phyloP scores from a whole-genome alignment of 2,329 filamentous ascomycete species.

The Aspergillus tamarii region DNA sequence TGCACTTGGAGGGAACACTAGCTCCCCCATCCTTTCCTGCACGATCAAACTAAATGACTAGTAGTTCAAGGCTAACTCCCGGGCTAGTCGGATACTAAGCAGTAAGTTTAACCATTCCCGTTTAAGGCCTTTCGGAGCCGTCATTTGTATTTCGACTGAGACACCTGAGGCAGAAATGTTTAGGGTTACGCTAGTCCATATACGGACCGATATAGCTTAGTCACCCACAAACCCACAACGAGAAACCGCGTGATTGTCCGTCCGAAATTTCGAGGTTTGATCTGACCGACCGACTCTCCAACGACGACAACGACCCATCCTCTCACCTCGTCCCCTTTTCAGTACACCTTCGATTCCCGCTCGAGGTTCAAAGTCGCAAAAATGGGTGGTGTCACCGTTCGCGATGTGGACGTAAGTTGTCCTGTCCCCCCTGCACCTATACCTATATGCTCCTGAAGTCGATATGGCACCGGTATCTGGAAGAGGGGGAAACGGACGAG shows the following conservation, averaged over 20 bases:
- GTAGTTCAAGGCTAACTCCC: too few species aligned
- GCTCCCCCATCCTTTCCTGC: not conserved
- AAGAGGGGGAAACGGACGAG: constrained; percentile 3
- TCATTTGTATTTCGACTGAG: not conserved
- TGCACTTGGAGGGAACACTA: not conserved
- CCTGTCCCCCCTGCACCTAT: constrained; percentile 22
- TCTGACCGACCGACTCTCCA: constrained; percentile 32
- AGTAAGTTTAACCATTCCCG: not conserved
- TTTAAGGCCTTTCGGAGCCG: not conserved
- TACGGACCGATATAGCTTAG: constrained; percentile 43
- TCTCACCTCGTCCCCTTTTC: constrained; percentile 37
- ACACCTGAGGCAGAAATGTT: constrained; percentile 24
- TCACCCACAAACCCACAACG: constrained; percentile 39
- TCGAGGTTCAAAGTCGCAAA: constrained; percentile 51
- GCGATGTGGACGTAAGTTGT: constrained; percentile 64
- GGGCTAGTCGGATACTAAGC: not conserved
- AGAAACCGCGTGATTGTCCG: constrained; percentile 37
- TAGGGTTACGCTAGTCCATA: constrained; percentile 46
- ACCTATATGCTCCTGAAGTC: constrained; percentile 21
- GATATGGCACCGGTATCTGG: constrained; percentile 13
- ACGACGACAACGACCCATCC: constrained; percentile 46
- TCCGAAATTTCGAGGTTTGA: constrained; percentile 41
- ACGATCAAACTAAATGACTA: not conserved
- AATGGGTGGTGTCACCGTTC: constrained; percentile 70
- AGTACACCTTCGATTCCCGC: constrained; percentile 25